Conservation (phyloP, 306 rosid genomes). For the Oxytropis ochrocephala region DNA sequence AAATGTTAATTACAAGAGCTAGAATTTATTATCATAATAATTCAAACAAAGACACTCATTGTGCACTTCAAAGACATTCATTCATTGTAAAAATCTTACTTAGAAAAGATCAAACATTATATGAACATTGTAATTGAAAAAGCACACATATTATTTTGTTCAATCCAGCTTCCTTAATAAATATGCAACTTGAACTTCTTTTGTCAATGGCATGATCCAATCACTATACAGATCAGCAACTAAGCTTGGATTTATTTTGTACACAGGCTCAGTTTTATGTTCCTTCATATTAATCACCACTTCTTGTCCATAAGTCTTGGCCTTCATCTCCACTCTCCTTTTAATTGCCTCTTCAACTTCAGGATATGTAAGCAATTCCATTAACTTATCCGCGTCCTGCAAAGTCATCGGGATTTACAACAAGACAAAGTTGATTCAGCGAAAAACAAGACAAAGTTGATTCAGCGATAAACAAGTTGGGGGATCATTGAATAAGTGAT, state of each 20-base stretch:
- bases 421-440: not conserved
- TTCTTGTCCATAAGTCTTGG: conserved; percentile 74
- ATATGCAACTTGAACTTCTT: conserved; percentile 87
- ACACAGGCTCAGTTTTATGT: conserved; percentile 42
- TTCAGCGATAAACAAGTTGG: too few species aligned
- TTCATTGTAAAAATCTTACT: not conserved
- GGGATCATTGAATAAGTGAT: too few species aligned
- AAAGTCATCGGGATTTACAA: not conserved
- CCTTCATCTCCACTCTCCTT: conserved; percentile 71
- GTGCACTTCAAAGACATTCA: not conserved
- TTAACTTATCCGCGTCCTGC: conserved; percentile 70
- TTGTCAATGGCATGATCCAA: conserved; percentile 98
- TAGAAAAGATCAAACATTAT: not conserved
- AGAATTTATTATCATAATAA: not conserved
- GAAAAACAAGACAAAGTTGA: not conserved
- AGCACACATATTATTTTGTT: not conserved
- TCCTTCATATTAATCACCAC: conserved; percentile 40
- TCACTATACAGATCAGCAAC: conserved; percentile 81
- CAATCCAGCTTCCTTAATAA: conserved; percentile 79
- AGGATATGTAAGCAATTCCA: conserved; percentile 71
- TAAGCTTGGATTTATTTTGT: conserved; percentile 69
- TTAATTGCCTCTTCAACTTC: conserved; percentile 66
- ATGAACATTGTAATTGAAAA: conserved; percentile 6
- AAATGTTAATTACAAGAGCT: conserved; percentile 8
- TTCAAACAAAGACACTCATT: not conserved